Conservation (phyloP, 192 early-diverging fungal species). For the Linnemannia hyalina region DNA sequence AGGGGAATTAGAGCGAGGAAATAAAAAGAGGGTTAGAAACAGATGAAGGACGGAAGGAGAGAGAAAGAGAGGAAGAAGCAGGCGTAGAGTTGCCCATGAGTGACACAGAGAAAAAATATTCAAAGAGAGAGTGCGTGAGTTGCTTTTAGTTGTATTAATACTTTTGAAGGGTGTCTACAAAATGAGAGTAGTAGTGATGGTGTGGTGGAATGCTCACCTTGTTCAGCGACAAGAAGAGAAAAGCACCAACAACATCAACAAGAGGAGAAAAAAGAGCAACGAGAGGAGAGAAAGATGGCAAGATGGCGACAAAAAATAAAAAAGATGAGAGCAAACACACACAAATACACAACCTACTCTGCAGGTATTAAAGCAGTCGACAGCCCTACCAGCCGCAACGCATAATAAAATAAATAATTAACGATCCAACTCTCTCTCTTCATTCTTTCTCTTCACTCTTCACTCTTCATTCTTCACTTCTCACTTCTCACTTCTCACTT, state of each 20-base stretch:
- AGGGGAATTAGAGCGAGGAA: too few species aligned
- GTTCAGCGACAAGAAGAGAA: not conserved
- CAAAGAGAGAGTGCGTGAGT: too few species aligned
- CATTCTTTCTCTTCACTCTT: not conserved
- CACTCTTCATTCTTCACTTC: not conserved
- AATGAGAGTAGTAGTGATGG: too few species aligned
- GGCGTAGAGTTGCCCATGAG: not conserved
- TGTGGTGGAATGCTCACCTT: too few species aligned
- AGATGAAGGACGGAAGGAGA: too few species aligned
- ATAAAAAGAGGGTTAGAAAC: not conserved
- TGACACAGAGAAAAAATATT: not conserved
- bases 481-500: not conserved
- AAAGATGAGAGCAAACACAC: not conserved
- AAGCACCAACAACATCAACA: not conserved
- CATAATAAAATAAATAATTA: too few species aligned
- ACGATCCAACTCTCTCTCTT: too few species aligned
- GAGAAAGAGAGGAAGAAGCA: not conserved
- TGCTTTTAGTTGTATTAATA: too few species aligned
- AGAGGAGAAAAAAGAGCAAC: not conserved
- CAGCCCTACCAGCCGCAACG: not conserved
- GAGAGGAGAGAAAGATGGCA: not conserved
- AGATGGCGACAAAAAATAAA: conserved; percentile 17
- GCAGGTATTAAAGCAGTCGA: not conserved
- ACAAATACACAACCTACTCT: too few species aligned
- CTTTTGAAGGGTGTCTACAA: too few species aligned